Evolutionary conservation across 129 eudicot genomes (phyloP).

Genomic region (Cynara cardunculus): DNA sequence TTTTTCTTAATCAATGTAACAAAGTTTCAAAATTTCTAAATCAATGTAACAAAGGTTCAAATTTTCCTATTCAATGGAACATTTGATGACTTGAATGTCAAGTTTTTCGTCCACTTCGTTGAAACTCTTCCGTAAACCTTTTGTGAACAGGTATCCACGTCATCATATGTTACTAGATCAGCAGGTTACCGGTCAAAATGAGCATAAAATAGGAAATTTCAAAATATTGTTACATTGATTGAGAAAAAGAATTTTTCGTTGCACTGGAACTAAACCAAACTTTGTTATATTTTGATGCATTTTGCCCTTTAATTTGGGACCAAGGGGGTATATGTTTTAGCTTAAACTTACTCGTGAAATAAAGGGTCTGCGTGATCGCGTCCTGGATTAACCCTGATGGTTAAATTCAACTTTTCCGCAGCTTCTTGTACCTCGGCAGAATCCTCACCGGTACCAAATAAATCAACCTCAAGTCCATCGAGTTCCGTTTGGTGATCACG

Average conservation of each 20-base stretch:
- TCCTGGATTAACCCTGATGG: conserved; percentile 82
- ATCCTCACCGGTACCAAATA: conserved; percentile 91
- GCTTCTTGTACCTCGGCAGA: conserved; percentile 69
- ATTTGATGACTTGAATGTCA: not conserved
- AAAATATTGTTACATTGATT: no score
- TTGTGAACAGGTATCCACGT: not conserved
- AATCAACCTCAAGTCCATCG: conserved; percentile 67
- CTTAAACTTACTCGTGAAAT: conserved; percentile 78
- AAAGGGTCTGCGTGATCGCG: conserved; percentile 94
- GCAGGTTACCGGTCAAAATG: not conserved
- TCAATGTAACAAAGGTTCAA: not conserved
- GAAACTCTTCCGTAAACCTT: not conserved
- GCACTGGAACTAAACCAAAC: not conserved
- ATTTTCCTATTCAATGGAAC: not conserved
- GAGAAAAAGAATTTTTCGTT: not conserved
- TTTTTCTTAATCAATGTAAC: not conserved
- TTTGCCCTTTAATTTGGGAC: not conserved
- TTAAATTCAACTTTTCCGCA: conserved; percentile 54
- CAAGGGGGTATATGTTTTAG: not conserved
- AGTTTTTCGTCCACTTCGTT: not conserved
- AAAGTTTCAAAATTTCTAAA: not conserved
- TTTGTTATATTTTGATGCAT: not conserved
- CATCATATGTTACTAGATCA: not conserved
- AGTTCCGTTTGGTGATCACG: conserved; percentile 67
- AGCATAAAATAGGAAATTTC: not conserved